Evolutionary conservation across 2,329 filamentous ascomycete species (phyloP).

Genomic region (Pestalotiopsis sp.): DNA sequence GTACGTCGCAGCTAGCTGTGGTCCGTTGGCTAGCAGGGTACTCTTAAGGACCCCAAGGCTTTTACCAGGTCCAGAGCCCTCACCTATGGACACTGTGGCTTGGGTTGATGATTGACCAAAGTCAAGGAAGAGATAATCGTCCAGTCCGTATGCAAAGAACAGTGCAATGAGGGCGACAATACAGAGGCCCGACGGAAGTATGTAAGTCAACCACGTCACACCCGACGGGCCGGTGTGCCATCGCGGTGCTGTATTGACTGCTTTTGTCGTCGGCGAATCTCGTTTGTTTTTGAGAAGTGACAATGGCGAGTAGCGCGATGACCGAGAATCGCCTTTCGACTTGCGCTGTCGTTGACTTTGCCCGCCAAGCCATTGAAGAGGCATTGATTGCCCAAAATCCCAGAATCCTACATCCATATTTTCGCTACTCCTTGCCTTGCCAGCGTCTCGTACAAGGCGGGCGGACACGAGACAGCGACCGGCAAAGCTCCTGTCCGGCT

Average conservation of each 20-base stretch:
- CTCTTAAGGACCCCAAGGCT: neutral
- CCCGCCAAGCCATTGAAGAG: constrained; percentile 8
- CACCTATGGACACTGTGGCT: neutral
- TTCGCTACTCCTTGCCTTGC: neutral
- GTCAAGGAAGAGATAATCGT: neutral
- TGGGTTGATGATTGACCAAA: constrained; percentile 7
- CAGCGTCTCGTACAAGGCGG: neutral
- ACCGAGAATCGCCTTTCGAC: neutral
- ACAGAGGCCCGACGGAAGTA: neutral
- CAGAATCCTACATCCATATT: constrained; percentile 1
- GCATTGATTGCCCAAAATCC: constrained; percentile 7
- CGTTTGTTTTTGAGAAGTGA: neutral
- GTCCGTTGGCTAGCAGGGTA: constrained; percentile 6
- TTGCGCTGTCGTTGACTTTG: constrained; percentile 1
- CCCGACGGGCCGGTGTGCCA: constrained; percentile 7
- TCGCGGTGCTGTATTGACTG: constrained; percentile 1
- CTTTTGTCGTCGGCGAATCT: neutral
- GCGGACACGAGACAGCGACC: constrained; percentile 12
- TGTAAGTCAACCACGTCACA: neutral
- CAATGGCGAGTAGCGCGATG: neutral
- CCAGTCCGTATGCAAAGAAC: constrained; percentile 1
- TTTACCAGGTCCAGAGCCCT: neutral
- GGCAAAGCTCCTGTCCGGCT: constrained; percentile 7
- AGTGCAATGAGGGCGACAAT: neutral
- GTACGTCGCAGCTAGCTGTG: constrained; percentile 10